A percentile compares a stretch with the other conserved stretches of the same genome.
Evolutionary conservation across 2,329 filamentous ascomycete species (phyloP).

Genomic region (Emydomyces testavorans): DNA sequence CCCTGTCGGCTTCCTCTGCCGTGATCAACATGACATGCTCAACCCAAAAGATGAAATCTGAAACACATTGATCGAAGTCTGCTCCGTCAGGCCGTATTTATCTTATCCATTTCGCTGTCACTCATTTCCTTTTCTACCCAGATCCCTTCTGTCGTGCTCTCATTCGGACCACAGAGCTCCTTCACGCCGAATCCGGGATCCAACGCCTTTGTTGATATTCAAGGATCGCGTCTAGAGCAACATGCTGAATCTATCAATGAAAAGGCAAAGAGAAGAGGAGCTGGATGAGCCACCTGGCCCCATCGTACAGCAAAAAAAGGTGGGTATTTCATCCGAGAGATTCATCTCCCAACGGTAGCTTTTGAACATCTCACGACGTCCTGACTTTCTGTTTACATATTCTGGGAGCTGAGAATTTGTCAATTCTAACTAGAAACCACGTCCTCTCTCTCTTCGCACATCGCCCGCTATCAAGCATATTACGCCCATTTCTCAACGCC

Average conservation of each 20-base stretch:
- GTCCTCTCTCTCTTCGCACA: slow-evolving; percentile 24
- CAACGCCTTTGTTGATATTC: background rate
- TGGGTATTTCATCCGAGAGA: background rate
- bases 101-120: background rate
- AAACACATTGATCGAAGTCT: slow-evolving; percentile 1
- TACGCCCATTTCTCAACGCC: background rate
- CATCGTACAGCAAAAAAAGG: slow-evolving; percentile 8
- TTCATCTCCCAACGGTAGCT: background rate
- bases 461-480: slow-evolving; percentile 20
- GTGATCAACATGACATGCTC: background rate
- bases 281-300: background rate
- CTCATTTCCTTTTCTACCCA: background rate
- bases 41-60: background rate
- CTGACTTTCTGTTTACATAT: too few species aligned
- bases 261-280: slow-evolving; percentile 3
- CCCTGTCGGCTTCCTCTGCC: background rate
- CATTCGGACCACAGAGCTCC: background rate
- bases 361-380: background rate
- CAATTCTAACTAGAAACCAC: slow-evolving; percentile 22
- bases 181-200: background rate
- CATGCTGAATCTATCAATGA: slow-evolving; percentile 6
- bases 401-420: background rate
- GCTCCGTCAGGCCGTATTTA: slow-evolving; percentile 1
- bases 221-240: background rate
- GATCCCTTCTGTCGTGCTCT: background rate